Base-by-base conservation (phyloP, 225 moss, liverwort and hornwort genomes). In the Climacium dendroides region DNA sequence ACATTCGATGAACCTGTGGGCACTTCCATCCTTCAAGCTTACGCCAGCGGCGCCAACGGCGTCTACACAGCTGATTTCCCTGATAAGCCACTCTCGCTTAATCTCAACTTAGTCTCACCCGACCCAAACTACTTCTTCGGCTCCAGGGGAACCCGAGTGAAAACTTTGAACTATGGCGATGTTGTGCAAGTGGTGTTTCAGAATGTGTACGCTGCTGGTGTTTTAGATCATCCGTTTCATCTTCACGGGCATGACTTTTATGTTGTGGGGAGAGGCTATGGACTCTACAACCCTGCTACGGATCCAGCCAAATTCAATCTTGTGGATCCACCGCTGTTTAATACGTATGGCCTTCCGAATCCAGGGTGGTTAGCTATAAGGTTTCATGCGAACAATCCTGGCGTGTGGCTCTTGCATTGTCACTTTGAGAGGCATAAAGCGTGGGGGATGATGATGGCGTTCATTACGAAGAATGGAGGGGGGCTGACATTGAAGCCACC, bases 231-330 rank as follows among this genome's bases (percentile, higher is more conserved):
- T 66, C 96, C 95, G 1, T 89, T 95, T 39, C 96, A 96, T 70
- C 79, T 96, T 84, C 86, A 92, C 11, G 92, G 92, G 2, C 95
- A 96, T n/a, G 90, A 96, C 55, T 96, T 95, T 81, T 94, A 91
- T 35, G 85, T 96, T 7, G 57, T 95, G 5, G 96, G 95, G 1
- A 85, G 88, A 34, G 95, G 95, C 5, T 77, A 89, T 16, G 95
- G 94, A 11, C 12, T 66, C 15, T 95, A 93, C 75, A 41, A 95
- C 48, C 86, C 92, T 2, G 77, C 52, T 0, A 41, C 7, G 7
- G 82, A 90, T 41, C 75, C 84, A 12, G 32, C 77, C 6, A 24
- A 28, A 1, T 95, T 95, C 52, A 97, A 97, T n/a, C 87, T 93
- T 37, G 88, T 87, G 54, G 84, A 97, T 22, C 93, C 97, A 2